These are phyloP conservation scores for Exophiala oligosperma DNA, from an alignment of 2,329 filamentous ascomycete genomes.

Conservation along the genomic window DNA sequence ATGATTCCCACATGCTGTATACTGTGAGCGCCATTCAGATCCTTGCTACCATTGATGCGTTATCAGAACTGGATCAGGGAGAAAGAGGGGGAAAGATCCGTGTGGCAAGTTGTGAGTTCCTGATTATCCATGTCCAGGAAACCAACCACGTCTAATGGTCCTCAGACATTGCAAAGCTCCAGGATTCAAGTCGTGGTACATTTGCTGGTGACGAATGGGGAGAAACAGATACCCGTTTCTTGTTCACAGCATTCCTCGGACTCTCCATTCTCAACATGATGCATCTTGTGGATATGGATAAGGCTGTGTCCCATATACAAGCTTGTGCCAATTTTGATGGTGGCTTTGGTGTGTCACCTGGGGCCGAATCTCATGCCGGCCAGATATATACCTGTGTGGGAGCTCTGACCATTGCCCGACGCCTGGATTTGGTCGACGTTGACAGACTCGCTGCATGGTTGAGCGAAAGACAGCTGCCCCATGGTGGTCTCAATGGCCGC, in stretches of 20 bases:
- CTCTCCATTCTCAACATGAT: slow-evolving; percentile 79
- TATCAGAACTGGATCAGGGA: slow-evolving; percentile 78
- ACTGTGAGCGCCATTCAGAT: slow-evolving; percentile 96
- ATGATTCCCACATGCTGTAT: slow-evolving; percentile 95
- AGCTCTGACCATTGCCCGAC: slow-evolving; percentile 77
- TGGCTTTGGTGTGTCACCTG: slow-evolving; percentile 84
- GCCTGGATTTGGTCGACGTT: slow-evolving; percentile 77
- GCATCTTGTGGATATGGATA: slow-evolving; percentile 72
- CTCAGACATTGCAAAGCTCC: slow-evolving; percentile 74
- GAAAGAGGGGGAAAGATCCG: slow-evolving; percentile 69
- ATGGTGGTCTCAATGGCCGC: slow-evolving; percentile 87
- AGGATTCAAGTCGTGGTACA: slow-evolving; percentile 77
- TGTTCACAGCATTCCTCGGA: slow-evolving; percentile 87
- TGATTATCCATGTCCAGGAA: background rate
- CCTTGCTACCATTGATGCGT: slow-evolving; percentile 78
- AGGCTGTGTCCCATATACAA: slow-evolving; percentile 75
- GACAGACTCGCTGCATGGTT: slow-evolving; percentile 87
- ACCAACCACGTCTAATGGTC: background rate
- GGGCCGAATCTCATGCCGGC: slow-evolving; percentile 90
- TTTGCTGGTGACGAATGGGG: slow-evolving; percentile 97
- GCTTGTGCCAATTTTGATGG: slow-evolving; percentile 92
- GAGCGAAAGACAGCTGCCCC: slow-evolving; percentile 84
- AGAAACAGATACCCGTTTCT: slow-evolving; percentile 90
- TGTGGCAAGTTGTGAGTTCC: slow-evolving; percentile 73
- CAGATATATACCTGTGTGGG: slow-evolving; percentile 95